Base-by-base conservation (phyloP, 2,329 filamentous ascomycete species). In the Periglandula ipomoeae region DNA sequence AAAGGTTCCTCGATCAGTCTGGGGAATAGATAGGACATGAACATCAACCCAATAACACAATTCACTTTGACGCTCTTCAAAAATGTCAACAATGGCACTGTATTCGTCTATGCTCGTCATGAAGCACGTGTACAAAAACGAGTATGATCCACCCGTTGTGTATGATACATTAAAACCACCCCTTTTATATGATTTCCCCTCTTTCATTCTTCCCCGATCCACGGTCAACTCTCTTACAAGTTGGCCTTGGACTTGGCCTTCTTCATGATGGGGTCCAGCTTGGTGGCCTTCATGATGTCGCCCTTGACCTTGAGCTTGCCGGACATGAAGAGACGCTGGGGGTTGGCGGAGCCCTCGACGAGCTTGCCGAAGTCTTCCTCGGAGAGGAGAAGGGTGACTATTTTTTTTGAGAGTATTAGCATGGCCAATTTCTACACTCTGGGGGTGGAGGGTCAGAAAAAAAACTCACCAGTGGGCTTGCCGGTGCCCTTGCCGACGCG, bases 281-380 rank as follows among this genome's bases (percentile, higher is more conserved):
- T 95, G 52, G 90, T 96, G 34, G 93, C 87, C 81, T 96, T 96
- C 91, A 97, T 97, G 53, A 97, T 82, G 67, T 97, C 89, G 55
- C 93, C 93, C 81, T 89, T 94, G 66, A 97, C 81, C 86, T 97
- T 98, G 64, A 98, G 77, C 78, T 95, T 96, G 61, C 93, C 93
- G n/a, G 81, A 81, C 91, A 98, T 97, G 73, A 97, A 96, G 55
- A 98, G 74, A 59, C 84, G 83, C 77, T 98, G 93, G 50, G 93
- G 89, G 65, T 96, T 95, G 60, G 87, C 89, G 75, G 94, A 89
- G 65, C 93, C 93, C 34, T 75, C 63, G 48, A 95, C 83, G 56
- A 98, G 79, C 65, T 85, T 84, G 56, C 73, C 81, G 64, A 98
- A 98, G 70, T 97, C 89, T 50, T 81, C 79, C 54, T 98, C 93